Base-by-base conservation (phyloP, 2,329 filamentous ascomycete species). In the Macrophomina tecta region DNA sequence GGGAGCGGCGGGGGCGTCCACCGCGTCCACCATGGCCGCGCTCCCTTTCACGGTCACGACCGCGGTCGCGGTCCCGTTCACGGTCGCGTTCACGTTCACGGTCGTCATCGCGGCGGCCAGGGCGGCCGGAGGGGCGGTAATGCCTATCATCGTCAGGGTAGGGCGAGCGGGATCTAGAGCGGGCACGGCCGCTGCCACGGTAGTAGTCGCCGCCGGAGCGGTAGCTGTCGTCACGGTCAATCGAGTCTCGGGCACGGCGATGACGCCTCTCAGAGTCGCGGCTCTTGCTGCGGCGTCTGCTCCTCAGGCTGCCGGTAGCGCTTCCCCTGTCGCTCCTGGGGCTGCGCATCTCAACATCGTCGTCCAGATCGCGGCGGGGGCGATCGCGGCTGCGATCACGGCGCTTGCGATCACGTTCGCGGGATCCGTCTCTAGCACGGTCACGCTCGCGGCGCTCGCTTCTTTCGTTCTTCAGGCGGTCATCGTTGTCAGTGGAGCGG, bases 1-100 rank as follows among this genome's bases (percentile, higher is more conserved):
- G 79, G 63, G 73, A 76, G 78, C 69, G 68, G 51, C 76, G 74
- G 68, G 85, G 84, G 70, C 86, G 83, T 58, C 87, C 77, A 70
- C 77, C 74, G 66, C 69, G 80, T 68, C 83, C 82, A 69, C 87
- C 74, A 58, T 72, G 70, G 48, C 85, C 87, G 70, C 84, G 83
- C 71, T 87, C 85, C 69, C 87, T 83, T 67, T 87, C 82, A 71
- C 84, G 83, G 67, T 88, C 82, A 69, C 87, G 83, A 69, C 89
- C 75, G 61, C 73, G 71, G 49, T 86, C 87, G 70, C 84, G 83
- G 72, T 87, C 85, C 70, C 84, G 83, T 72, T 87, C 85, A 72
- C 84, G 82, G 61, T 86, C 84, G 67, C 81, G 76, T 69, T 82
- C 80, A 48, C 82, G 81, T 68, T 85, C 84, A 70, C 87, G 84